Percentiles rank a stretch among this genome's conserved stretches.
Conservation (phyloP, 1,139 yeast species). For the Magnusiomyces paraingens region DNA sequence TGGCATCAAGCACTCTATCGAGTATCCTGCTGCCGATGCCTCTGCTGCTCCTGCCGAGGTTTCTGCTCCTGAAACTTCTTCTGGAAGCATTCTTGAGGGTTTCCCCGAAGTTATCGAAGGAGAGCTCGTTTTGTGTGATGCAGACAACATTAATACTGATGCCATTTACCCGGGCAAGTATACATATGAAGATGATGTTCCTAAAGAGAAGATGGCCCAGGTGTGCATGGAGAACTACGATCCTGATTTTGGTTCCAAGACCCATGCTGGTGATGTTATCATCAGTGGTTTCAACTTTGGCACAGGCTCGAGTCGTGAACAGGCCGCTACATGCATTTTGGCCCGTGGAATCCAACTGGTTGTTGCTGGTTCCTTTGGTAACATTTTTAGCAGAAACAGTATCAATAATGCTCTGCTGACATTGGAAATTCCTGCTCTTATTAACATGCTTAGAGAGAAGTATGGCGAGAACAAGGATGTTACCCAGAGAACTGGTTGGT, state of each 20-base stretch:
- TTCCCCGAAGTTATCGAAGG: conserved; percentile 88
- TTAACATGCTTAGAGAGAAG: conserved; percentile 65
- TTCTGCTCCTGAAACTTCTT: conserved; percentile 36
- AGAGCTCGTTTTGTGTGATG: conserved; percentile 89
- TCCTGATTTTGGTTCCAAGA: conserved; percentile 71
- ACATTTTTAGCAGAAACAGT: conserved; percentile 90
- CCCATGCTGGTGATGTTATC: conserved; percentile 81
- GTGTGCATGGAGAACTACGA: conserved; percentile 99
- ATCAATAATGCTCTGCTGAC: conserved; percentile 93
- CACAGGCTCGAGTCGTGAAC: conserved; percentile 98
- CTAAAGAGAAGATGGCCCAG: conserved; percentile 93
- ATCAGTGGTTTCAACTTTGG: conserved; percentile 94
- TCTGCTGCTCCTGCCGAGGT: conserved; percentile 29
- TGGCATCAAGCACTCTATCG: conserved; percentile 46
- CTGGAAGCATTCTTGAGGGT: conserved; percentile 72
- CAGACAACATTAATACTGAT: conserved; percentile 96
- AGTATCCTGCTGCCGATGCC: conserved; percentile 26
- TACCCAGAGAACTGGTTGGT: conserved; percentile 93
- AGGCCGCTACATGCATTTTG: conserved; percentile 94
- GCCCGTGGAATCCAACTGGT: conserved; percentile 91
- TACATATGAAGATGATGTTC: conserved; percentile 95
- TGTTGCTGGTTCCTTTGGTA: conserved; percentile 96
- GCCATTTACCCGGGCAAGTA: conserved; percentile 98
- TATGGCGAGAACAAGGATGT: conserved; percentile 52
- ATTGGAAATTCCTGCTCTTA: conserved; percentile 83